Percentiles rank a stretch among this genome's conserved stretches.
Conservation (phyloP, 257 asterid genomes). For the Gynochthodes officinalis region DNA sequence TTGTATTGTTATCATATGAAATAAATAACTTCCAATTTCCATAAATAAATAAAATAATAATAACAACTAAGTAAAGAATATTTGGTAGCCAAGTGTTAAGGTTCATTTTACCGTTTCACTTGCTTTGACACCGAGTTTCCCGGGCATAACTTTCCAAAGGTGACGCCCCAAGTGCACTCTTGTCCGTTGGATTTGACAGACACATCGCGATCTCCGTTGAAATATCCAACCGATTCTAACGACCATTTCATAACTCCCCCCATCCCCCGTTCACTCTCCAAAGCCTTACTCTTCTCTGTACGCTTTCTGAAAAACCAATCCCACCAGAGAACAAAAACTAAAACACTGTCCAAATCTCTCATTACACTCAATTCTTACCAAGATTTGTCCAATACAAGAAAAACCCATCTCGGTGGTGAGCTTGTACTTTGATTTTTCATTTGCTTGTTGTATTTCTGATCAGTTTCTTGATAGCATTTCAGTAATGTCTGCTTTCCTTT, state of each 20-base stretch:
- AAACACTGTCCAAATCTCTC: background rate
- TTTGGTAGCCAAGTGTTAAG: slow-evolving; percentile 4
- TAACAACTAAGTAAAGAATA: no score
- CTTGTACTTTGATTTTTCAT: background rate
- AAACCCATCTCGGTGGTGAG: slow-evolving; percentile 4
- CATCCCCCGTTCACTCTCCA: background rate
- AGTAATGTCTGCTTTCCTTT: background rate
- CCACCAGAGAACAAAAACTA: background rate
- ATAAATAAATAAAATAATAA: no score
- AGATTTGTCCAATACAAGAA: background rate
- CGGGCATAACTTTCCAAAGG: slow-evolving; percentile 21
- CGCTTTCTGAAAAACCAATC: background rate
- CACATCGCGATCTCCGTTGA: slow-evolving; percentile 18
- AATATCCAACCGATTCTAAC: slow-evolving; percentile 19
- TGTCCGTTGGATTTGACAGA: slow-evolving; percentile 13
- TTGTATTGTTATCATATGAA: no score
- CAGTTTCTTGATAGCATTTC: background rate
- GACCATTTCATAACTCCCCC: slow-evolving; percentile 16
- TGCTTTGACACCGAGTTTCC: slow-evolving; percentile 21
- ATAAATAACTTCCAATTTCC: no score
- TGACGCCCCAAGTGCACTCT: slow-evolving; percentile 18
- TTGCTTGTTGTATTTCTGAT: background rate
- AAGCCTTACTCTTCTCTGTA: background rate
- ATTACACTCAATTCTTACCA: background rate
- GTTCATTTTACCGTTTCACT: slow-evolving; percentile 14